phyloP scores from a whole-genome alignment of 2,329 filamentous ascomycete species.

The Xylariales sp. region DNA sequence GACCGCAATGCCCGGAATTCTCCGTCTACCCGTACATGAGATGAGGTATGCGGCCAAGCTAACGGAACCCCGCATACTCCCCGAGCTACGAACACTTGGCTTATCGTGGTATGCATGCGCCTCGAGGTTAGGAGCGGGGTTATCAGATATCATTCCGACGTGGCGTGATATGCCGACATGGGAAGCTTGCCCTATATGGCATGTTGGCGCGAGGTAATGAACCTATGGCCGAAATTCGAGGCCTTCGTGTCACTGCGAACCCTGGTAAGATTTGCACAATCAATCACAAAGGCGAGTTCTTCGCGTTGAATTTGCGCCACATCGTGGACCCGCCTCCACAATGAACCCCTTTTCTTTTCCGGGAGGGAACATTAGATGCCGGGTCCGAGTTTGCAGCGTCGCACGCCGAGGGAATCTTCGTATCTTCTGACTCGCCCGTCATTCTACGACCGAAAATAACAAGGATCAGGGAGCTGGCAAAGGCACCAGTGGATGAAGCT shows the following conservation, averaged over 20 bases:
- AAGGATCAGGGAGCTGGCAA: conserved; percentile 64
- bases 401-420: conserved; percentile 71
- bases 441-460: conserved; percentile 63
- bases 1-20: conserved; percentile 18
- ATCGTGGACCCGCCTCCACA: conserved; percentile 67
- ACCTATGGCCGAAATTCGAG: conserved; percentile 18
- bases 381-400: conserved; percentile 67
- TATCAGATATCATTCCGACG: conserved; percentile 11
- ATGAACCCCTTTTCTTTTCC: conserved; percentile 67
- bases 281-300: conserved; percentile 69
- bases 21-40: conserved; percentile 14
- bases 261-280: conserved; percentile 70
- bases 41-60: conserved; percentile 14
- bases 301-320: conserved; percentile 57
- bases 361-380: conserved; percentile 69
- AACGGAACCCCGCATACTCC: conserved; percentile 17
- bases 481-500: conserved; percentile 43
- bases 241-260: conserved; percentile 53
- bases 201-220: conserved; percentile 21
- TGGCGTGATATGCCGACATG: conserved; percentile 22
- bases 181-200: conserved; percentile 10
- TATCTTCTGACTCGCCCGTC: conserved; percentile 63
- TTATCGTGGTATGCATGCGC: conserved; percentile 18
- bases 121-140: conserved; percentile 7
- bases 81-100: conserved; percentile 18